Conservation (phyloP, 345 rosid species). For the Trapa bicornis region DNA sequence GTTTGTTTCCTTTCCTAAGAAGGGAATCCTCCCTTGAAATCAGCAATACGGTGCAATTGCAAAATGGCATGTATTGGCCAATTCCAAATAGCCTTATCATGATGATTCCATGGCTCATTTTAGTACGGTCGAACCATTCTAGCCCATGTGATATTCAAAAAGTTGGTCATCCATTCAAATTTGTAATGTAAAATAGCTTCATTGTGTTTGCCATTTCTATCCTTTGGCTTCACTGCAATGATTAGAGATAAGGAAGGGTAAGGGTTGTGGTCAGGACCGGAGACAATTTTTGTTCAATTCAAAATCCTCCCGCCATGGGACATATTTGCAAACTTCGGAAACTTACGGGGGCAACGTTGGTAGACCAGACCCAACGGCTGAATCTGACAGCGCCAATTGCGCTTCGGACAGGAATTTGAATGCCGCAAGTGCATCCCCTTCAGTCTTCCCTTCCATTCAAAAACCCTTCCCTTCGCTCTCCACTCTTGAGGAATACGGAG, state of each 20-base stretch:
- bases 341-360: neutral
- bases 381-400: neutral
- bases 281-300: neutral
- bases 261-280: neutral
- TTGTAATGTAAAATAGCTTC: no score
- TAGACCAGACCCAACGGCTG: neutral
- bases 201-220: neutral
- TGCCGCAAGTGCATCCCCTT: conserved; percentile 6
- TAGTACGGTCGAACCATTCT: no score
- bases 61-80: no score
- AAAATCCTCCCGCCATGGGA: neutral
- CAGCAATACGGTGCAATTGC: no score
- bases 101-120: no score
- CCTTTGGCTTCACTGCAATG: neutral
- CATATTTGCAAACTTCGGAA: neutral
- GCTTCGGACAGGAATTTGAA: conserved; percentile 6
- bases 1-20: no score
- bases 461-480: neutral
- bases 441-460: neutral
- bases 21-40: no score
- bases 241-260: no score
- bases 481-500: neutral
- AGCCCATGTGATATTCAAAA: no score
- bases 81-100: no score
- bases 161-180: no score